Evolutionary conservation across 2,329 filamentous ascomycete species (phyloP), one percentile per base, ranked within the genome.

Genomic region (Geosmithia flava): DNA sequence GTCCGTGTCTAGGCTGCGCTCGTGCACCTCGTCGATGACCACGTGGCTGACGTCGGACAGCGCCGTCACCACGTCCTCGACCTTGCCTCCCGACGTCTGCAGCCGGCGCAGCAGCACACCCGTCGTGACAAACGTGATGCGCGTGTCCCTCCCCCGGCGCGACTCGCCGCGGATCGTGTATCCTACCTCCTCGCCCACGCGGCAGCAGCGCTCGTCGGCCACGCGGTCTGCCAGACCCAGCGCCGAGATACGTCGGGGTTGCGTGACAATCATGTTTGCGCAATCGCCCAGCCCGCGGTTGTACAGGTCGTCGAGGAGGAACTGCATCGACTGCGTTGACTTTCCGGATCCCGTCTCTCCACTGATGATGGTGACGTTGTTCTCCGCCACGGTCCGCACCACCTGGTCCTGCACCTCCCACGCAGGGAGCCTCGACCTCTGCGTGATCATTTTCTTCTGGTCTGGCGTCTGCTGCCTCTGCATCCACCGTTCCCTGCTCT

Each of bases 261-360:
- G 93, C 0, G 93, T 98, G 58, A 95, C 95, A 51, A 98, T 81
- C 53, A 98, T 95, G 58, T 94, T 96, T 30, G 83, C 86, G 13
- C 79, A 79, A 13, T 77, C 78, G 2, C 91, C 93, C 8, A 94
- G 72, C 7, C 83, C 79, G 44, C 78, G 75, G 52, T 77, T 74
- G 56, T 96, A 95, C 53, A 97, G 70, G 56, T 97, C 87, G 58
- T 98, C 93, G 1, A 98, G 73, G 42, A 98, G 76, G 63, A 97
- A 98, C 62, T 98, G 93, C 33, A 97, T 88, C 2, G 88, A 93
- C 63, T 98, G 93, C 1, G 93, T 97, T 45, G 87, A 95, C 66
- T 98, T 98, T 59, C 93, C 93, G 17, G 88, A 95, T 47, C 93
- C 93, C 3, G 93, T 98, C 67, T 97, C 93, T 55, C 93, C 93